Evolutionary conservation across 2,329 filamentous ascomycete genomes (phyloP), one percentile per base, ranked within the genome.

Genomic region (Epichloe glyceriae): DNA sequence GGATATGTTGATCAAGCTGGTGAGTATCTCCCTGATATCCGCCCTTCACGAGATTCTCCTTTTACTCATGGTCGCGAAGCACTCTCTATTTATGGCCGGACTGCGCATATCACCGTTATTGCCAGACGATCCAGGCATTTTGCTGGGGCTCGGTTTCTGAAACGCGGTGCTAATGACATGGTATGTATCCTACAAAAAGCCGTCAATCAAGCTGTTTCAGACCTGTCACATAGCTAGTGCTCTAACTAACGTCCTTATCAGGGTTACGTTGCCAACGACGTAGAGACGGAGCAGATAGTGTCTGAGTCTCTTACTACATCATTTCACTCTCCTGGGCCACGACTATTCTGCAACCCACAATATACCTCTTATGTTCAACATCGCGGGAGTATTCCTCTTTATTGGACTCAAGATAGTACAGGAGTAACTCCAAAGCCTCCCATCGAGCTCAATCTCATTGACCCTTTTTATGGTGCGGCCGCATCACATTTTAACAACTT

Each of bases 291-390:
- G 67, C 93, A 98, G 65, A 96, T 98, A 53, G 90, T 98, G 5
- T 93, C 90, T 0, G 93, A 98, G 63, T 88, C 89, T 59, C 73
- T 91, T 47, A 96, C 89, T 0, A 98, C 93, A 0, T 96, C 93
- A 0, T 96, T 98, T 59, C 93, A 98, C 69, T 85, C 87, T 3
- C 88, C 93, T 4, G 91, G 89, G 0, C 87, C 86, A 3, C 81
- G 80, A 46, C 76, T 95, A 11, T 96, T 88, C 64, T 83, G 88
- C 5, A 97, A 86, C 61, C 88, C 91, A 1, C 85, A 88, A 30
- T 96, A 91, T 65, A 97, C 93, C 4, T 97, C 93, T 0, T 97
- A 95, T 65, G 85, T 98, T 1, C 93, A 98, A 64, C 93, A 98
- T 64, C 80, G 93, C 56, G 94, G 94, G 26, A 97, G 93, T 58